These are phyloP conservation scores for Yamadazyma sp. DNA, from an alignment of 1,139 yeast species.

Conservation along the genomic window DNA sequence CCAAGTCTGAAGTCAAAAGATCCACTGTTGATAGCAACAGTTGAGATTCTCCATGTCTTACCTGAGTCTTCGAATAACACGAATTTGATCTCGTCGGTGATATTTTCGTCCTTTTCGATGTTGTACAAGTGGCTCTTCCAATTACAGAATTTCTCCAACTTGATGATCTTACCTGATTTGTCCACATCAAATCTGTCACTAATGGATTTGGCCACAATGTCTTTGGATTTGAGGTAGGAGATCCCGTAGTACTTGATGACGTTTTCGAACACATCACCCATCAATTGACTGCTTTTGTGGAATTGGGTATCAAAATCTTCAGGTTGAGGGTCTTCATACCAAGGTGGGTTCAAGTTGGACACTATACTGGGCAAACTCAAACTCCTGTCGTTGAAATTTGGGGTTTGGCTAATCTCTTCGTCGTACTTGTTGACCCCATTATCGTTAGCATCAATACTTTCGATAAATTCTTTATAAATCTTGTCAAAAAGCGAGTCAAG, in stretches of 20 bases:
- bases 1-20: conserved; percentile 86
- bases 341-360: conserved; percentile 77
- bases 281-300: conserved; percentile 68
- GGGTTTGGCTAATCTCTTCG: conserved; percentile 34
- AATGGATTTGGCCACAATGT: conserved; percentile 71
- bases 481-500: conserved; percentile 68
- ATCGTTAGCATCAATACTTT: conserved; percentile 93
- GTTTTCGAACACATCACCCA: conserved; percentile 77
- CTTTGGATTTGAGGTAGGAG: conserved; percentile 90
- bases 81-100: conserved; percentile 51
- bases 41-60: conserved; percentile 83
- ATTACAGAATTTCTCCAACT: conserved; percentile 75
- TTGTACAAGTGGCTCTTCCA: conserved; percentile 92
- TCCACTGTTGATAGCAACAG: conserved; percentile 73
- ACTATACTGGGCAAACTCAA: conserved; percentile 79
- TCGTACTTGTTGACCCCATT: conserved; percentile 84
- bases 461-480: conserved; percentile 82
- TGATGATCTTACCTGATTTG: conserved; percentile 67
- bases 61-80: conserved; percentile 78
- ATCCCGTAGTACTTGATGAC: conserved; percentile 72
- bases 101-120: conserved; percentile 58
- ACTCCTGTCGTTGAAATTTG: conserved; percentile 33
- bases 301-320: conserved; percentile 68
- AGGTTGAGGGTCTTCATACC: conserved; percentile 71
- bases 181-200: conserved; percentile 53